Evolutionary conservation across 2,329 filamentous ascomycete genomes (phyloP).

Genomic region (Diplodia mutila): DNA sequence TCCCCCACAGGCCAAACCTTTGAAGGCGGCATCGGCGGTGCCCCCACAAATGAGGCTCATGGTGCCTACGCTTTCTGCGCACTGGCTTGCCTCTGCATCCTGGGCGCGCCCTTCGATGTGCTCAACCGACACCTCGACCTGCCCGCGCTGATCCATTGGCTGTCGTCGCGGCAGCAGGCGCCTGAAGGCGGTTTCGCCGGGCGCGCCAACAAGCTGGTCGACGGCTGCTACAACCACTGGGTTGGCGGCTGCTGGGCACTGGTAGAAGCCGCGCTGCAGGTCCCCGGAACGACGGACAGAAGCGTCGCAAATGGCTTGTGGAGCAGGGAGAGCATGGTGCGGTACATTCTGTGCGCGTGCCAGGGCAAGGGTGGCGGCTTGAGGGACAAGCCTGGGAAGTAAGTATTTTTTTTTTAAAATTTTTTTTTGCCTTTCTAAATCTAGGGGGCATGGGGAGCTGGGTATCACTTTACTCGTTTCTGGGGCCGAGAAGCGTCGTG

Average conservation of each 20-base stretch:
- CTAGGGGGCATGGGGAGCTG: not conserved
- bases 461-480: not conserved
- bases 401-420: conserved; percentile 44
- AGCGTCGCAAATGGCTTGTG: conserved; percentile 56
- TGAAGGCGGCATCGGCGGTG: conserved; percentile 88
- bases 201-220: conserved; percentile 95
- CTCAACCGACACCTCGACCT: conserved; percentile 70
- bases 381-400: conserved; percentile 92
- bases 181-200: conserved; percentile 93
- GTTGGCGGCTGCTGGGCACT: conserved; percentile 93
- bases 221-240: conserved; percentile 99
- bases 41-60: conserved; percentile 87
- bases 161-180: conserved; percentile 84
- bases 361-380: conserved; percentile 81
- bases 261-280: conserved; percentile 75
- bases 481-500: not conserved
- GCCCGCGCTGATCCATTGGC: conserved; percentile 77
- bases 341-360: conserved; percentile 89
- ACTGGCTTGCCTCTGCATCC: conserved; percentile 82
- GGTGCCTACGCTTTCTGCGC: conserved; percentile 97
- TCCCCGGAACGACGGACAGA: conserved; percentile 38
- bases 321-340: conserved; percentile 79
- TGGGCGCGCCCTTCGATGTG: conserved; percentile 76
- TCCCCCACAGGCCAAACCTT: conserved; percentile 67
- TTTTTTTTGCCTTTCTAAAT: not conserved